Percentiles rank a stretch among this genome's conserved stretches.
Conservation (phyloP, 495 filamentous ascomycete species). For the Cudoniella acicularis region DNA sequence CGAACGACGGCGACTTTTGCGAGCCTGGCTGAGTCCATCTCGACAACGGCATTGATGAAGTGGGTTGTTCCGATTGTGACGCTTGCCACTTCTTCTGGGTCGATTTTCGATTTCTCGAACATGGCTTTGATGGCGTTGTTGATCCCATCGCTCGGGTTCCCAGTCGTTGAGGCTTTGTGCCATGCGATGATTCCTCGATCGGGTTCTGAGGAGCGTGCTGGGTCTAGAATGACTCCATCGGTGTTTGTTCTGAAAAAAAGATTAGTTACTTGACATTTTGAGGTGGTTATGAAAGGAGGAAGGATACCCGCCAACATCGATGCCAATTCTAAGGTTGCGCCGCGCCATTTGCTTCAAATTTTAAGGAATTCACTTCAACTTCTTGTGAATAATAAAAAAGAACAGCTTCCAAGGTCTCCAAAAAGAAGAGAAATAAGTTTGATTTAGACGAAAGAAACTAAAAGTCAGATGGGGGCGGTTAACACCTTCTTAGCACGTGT, state of each 20-base stretch:
- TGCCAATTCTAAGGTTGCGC: slow-evolving; percentile 14
- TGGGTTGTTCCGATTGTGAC: slow-evolving; percentile 40
- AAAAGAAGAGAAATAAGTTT: too few species aligned
- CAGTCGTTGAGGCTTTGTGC: slow-evolving; percentile 54
- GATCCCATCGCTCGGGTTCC: slow-evolving; percentile 52
- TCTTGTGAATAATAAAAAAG: too few species aligned
- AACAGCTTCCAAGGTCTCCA: too few species aligned
- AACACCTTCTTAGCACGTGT: too few species aligned
- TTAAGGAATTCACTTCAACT: neutral
- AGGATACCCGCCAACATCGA: slow-evolving; percentile 17
- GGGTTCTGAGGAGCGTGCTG: slow-evolving; percentile 27
- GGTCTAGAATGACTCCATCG: slow-evolving; percentile 55
- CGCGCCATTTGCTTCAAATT: neutral
- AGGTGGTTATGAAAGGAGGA: neutral
- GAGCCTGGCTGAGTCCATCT: slow-evolving; percentile 37
- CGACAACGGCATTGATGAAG: slow-evolving; percentile 49
- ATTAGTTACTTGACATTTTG: neutral
- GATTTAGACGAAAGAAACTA: too few species aligned
- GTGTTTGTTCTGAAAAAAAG: slow-evolving; percentile 50
- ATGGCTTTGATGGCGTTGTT: slow-evolving; percentile 43
- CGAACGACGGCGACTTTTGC: slow-evolving; percentile 43
- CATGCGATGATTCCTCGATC: slow-evolving; percentile 47
- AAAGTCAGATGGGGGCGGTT: too few species aligned
- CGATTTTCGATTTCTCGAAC: slow-evolving; percentile 36
- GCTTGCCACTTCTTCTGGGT: slow-evolving; percentile 41